Evolutionary conservation across 2,329 filamentous ascomycete genomes (phyloP).

Genomic region (Orbilia brochopaga): DNA sequence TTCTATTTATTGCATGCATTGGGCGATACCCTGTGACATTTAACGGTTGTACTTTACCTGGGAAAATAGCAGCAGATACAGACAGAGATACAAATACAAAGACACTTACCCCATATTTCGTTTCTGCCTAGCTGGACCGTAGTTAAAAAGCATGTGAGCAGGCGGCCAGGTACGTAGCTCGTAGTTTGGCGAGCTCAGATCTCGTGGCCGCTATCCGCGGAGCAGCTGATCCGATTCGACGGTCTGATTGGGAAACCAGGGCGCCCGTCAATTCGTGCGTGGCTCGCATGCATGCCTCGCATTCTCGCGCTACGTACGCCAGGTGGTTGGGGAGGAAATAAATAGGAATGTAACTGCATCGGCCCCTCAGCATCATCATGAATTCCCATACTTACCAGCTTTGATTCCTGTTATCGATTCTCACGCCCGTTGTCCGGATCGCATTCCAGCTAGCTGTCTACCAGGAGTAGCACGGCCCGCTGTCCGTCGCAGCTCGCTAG

Average conservation of each 20-base stretch:
- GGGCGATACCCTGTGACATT: no score
- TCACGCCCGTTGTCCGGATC: neutral
- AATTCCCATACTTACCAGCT: neutral
- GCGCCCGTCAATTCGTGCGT: neutral
- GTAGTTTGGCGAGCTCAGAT: constrained; percentile 13
- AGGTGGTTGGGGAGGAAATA: neutral
- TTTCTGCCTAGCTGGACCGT: neutral
- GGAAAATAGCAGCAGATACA: no score
- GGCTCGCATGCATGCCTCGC: neutral
- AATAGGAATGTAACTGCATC: neutral
- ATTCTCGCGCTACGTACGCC: neutral
- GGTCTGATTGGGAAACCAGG: constrained; percentile 1
- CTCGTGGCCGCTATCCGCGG: constrained; percentile 34
- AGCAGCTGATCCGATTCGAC: constrained; percentile 46
- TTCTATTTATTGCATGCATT: no score
- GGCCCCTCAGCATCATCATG: no score
- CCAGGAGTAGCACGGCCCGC: neutral
- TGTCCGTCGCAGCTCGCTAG: neutral
- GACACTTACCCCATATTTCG: neutral
- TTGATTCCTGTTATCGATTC: neutral
- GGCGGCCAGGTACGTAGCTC: neutral
- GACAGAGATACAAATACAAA: no score
- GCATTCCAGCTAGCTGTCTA: neutral
- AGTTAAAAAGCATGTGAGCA: no score
- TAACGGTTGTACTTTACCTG: no score